A percentile compares a stretch with the other conserved stretches of the same genome.
These are phyloP conservation scores for Yamadazyma diddensiae DNA, from an alignment of 1,139 yeast species.

Conservation along the genomic window DNA sequence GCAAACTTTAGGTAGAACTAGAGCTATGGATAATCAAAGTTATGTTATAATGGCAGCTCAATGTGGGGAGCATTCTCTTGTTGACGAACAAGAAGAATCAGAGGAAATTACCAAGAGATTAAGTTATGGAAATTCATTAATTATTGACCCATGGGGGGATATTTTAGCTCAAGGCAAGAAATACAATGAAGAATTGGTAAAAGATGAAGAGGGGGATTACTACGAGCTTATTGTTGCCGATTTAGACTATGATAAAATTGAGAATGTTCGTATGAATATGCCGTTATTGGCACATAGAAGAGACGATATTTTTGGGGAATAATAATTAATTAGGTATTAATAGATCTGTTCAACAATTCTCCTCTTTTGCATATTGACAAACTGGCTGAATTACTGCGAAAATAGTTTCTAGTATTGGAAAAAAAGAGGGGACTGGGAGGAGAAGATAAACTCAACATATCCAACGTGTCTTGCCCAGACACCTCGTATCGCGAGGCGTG, in stretches of 20 bases:
- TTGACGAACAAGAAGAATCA: slow-evolving; percentile 33
- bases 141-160: slow-evolving; percentile 91
- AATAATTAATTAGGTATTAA: no score
- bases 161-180: slow-evolving; percentile 56
- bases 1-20: slow-evolving; percentile 71
- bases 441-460: slow-evolving; percentile 1
- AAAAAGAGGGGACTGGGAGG: slow-evolving; percentile 2
- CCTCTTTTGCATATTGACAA: no score
- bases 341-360: no score
- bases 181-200: slow-evolving; percentile 24
- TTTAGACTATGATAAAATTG: slow-evolving; percentile 52
- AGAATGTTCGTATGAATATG: slow-evolving; percentile 59
- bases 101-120: slow-evolving; percentile 36
- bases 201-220: slow-evolving; percentile 49
- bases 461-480: background rate
- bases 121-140: slow-evolving; percentile 83
- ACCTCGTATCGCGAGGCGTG: background rate
- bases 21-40: slow-evolving; percentile 87
- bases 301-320: no score
- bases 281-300: slow-evolving; percentile 71
- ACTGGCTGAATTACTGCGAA: no score
- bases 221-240: slow-evolving; percentile 64
- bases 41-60: slow-evolving; percentile 93
- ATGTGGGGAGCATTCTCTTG: slow-evolving; percentile 65
- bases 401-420: no score